These are phyloP conservation scores for Kuraishia piskuri DNA, from an alignment of 805 yeast genomes.

Conservation along the genomic window DNA sequence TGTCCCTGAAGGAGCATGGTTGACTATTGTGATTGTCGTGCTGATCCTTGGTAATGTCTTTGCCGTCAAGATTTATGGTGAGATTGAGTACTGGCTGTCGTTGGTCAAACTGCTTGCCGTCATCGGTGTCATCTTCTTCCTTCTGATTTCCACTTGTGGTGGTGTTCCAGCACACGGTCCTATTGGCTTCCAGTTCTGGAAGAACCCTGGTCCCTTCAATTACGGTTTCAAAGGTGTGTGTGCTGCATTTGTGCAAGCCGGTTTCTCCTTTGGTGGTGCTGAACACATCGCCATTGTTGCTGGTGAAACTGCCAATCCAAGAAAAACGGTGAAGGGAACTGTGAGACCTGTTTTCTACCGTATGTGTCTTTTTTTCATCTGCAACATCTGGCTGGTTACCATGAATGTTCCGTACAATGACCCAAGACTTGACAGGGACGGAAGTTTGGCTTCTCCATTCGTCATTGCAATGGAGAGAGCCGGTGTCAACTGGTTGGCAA, in stretches of 20 bases:
- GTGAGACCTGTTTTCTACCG: constrained; percentile 49
- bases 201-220: constrained; percentile 45
- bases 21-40: constrained; percentile 40
- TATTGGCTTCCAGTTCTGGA: constrained; percentile 43
- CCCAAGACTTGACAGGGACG: constrained; percentile 32
- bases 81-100: constrained; percentile 32
- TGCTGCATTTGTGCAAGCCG: constrained; percentile 46
- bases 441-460: constrained; percentile 55
- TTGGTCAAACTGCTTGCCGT: constrained; percentile 55
- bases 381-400: constrained; percentile 40
- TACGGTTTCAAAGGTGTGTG: constrained; percentile 50
- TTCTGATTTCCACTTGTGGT: constrained; percentile 42
- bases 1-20: constrained; percentile 52
- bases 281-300: constrained; percentile 56
- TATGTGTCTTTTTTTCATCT: constrained; percentile 40
- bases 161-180: constrained; percentile 31
- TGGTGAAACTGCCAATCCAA: constrained; percentile 46
- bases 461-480: constrained; percentile 50
- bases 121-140: constrained; percentile 35
- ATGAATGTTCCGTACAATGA: constrained; percentile 52
- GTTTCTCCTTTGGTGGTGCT: constrained; percentile 55
- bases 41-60: constrained; percentile 24
- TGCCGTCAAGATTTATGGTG: constrained; percentile 32
- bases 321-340: constrained; percentile 49
- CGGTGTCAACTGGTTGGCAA: constrained; percentile 46